Evolutionary conservation across 371 early-diverging fungal genomes (phyloP).

Genomic region (Lichtheimia ornata): DNA sequence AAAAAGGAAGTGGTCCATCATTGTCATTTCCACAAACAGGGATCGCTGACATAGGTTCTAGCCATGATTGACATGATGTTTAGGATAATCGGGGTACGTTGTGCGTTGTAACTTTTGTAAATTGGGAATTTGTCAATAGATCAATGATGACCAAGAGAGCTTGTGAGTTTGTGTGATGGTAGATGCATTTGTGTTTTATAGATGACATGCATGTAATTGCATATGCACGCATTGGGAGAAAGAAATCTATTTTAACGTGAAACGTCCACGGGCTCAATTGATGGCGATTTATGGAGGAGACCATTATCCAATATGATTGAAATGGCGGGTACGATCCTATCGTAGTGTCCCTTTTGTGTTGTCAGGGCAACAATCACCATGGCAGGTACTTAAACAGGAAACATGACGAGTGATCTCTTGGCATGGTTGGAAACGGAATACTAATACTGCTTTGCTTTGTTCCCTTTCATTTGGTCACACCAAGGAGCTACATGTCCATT

Average conservation of each 20-base stretch:
- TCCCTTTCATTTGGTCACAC: slow-evolving; percentile 2
- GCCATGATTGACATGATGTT: no score
- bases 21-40: no score
- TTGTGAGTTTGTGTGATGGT: no score
- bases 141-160: no score
- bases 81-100: no score
- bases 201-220: slow-evolving; percentile 4
- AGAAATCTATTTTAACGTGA: background rate
- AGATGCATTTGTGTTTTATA: slow-evolving; percentile 1
- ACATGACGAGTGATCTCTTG: background rate
- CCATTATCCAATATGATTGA: background rate
- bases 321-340: background rate
- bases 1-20: no score
- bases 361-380: background rate
- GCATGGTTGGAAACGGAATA: slow-evolving; percentile 2
- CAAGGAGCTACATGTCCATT: background rate
- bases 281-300: background rate
- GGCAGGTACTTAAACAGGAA: background rate
- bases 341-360: background rate
- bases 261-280: background rate
- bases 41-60: no score
- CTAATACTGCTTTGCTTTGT: background rate
- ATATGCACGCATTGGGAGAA: background rate
- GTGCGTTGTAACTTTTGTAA: no score
- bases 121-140: no score